Base-by-base conservation (phyloP, 192 early-diverging fungal genomes). In the Coemansia sp. region DNA sequence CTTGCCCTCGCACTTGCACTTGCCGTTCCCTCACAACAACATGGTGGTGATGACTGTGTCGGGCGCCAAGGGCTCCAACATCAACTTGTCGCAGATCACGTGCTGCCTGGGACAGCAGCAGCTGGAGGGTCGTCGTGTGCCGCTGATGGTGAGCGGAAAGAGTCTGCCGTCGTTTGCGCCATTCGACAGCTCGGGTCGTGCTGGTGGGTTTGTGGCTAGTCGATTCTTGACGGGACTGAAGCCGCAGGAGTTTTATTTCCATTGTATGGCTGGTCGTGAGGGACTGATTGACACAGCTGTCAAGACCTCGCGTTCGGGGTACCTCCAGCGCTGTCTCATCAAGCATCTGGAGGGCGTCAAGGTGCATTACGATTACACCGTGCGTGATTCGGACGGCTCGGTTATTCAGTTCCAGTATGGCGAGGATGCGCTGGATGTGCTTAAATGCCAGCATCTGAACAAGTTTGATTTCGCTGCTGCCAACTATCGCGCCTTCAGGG, bases 231-330 rank as follows among this genome's bases (percentile, higher is more conserved):
- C 95, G 13, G 98, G 98, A 22, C 95, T 99, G 66, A 92, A 92
- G 74, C 97, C 98, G 43, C 96, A 98, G 66, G 92, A 92, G 78
- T 92, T 89, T 79, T 92, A 91, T 79, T 94, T 93, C 87, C 92
- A 95, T 83, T 92, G 95, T 74, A 99, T 99, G 98, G 97, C 97
- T 67, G 98, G 98, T 74, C 93, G 98, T 83, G 98, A 99, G 88
- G 98, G 98, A 68, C 86, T 99, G n/a, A 98, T 99, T 65, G 98
- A 99, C 87, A 99, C 98, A 7, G 98, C 98, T 67, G 98, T 99
- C 79, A 99, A 99, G 87, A 99, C 98, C 1, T 96, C 97, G 53
- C 91, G 95, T 68, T 98, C 98, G 16, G 98, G 98, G 38, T 99
- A 99, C 76, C 83, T 99, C 68, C 98, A 99, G 81, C 93, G 98